Evolutionary conservation across 495 filamentous ascomycete species (phyloP).

Genomic region (Podospora bellae-mahoneyi): DNA sequence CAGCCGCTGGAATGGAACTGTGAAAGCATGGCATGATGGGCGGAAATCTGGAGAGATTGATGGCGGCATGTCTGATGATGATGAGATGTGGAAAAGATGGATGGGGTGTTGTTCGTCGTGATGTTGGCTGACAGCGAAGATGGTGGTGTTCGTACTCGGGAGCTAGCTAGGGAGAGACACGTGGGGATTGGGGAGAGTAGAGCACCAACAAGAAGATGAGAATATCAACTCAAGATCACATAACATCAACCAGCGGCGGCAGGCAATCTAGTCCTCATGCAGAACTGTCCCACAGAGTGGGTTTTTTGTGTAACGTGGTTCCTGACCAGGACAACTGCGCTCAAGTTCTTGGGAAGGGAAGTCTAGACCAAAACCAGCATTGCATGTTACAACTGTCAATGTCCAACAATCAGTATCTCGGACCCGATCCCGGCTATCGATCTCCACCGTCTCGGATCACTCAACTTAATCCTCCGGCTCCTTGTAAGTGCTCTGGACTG

Average conservation of each 20-base stretch:
- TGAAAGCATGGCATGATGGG: background rate
- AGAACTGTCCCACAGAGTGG: no score
- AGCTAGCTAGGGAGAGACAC: background rate
- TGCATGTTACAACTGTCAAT: background rate
- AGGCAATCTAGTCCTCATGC: no score
- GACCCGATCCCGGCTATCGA: background rate
- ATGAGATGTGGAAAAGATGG: background rate
- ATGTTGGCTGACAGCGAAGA: background rate
- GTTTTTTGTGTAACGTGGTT: background rate
- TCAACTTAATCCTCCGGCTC: background rate
- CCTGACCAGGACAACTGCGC: background rate
- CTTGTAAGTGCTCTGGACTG: background rate
- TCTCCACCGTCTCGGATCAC: background rate
- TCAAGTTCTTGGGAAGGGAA: background rate
- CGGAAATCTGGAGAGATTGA: conserved; percentile 3
- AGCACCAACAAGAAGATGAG: no score
- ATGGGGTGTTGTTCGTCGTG: background rate
- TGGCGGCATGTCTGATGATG: background rate
- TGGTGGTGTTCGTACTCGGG: background rate
- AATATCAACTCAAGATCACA: background rate
- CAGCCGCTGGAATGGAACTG: background rate
- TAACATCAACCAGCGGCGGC: background rate
- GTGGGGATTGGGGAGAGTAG: no score
- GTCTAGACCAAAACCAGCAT: background rate
- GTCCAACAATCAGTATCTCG: background rate